phyloP scores from a whole-genome alignment of 345 rosid species.

The Linum trigynum region DNA sequence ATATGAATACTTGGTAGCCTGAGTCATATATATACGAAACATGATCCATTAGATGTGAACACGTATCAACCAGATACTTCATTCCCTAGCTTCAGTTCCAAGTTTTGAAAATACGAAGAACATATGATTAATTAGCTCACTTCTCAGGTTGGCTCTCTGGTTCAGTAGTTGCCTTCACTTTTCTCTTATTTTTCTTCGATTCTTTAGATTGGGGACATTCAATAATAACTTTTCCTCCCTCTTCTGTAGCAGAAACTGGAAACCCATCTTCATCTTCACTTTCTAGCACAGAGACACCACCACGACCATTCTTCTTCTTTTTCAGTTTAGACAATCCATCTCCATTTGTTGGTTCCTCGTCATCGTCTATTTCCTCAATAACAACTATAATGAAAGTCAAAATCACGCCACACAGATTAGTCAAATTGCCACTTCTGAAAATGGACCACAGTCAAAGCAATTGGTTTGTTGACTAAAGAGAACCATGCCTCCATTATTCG shows the following conservation, averaged over 20 bases:
- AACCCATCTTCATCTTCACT: slow-evolving; percentile 96
- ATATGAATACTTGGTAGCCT: slow-evolving; percentile 10
- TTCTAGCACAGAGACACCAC: slow-evolving; percentile 36
- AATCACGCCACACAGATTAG: too few relatives aligned
- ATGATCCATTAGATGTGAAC: too few relatives aligned
- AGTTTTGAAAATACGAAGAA: not conserved
- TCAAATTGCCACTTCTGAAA: too few relatives aligned
- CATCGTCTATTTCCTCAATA: slow-evolving; percentile 86
- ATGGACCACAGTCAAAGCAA: too few relatives aligned
- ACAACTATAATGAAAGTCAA: slow-evolving; percentile 31
- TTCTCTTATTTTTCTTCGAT: slow-evolving; percentile 40
- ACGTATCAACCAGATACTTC: too few relatives aligned
- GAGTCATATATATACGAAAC: too few relatives aligned
- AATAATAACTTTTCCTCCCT: slow-evolving; percentile 8
- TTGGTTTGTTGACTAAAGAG: too few relatives aligned
- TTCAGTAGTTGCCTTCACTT: slow-evolving; percentile 37
- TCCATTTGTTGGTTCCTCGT: slow-evolving; percentile 40
- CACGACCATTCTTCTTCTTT: slow-evolving; percentile 32
- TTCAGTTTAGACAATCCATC: slow-evolving; percentile 28
- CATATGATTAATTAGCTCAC: slow-evolving; percentile 23
- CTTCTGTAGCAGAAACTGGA: slow-evolving; percentile 39
- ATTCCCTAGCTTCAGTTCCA: not conserved
- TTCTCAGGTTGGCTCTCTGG: slow-evolving; percentile 48
- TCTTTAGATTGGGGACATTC: not conserved
- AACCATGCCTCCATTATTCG: slow-evolving; percentile 62